These are phyloP conservation scores for Candida neerlandica DNA, from an alignment of 1,139 yeast genomes.

Conservation along the genomic window DNA sequence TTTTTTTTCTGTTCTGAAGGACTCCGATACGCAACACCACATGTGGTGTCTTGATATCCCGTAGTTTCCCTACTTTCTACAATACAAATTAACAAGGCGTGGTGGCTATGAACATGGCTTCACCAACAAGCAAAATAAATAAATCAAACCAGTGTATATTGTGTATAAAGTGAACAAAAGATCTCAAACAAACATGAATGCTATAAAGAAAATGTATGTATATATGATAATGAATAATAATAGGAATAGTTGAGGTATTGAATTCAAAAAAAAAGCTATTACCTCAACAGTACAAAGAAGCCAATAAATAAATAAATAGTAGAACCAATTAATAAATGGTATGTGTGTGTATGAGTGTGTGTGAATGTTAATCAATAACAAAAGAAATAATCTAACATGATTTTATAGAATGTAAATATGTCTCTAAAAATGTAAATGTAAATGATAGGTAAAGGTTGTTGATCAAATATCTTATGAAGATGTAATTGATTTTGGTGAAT, in stretches of 20 bases:
- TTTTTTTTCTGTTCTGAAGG: no score
- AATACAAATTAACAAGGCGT: not conserved
- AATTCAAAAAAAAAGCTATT: not conserved
- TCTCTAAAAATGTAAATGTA: not conserved
- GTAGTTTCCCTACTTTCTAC: no score
- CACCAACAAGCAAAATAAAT: no score
- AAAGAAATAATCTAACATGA: not conserved
- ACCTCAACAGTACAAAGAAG: not conserved
- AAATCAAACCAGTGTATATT: constrained; percentile 1
- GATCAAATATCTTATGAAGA: no score
- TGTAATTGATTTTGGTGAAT: not conserved
- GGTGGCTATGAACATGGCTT: no score
- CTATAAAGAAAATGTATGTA: not conserved
- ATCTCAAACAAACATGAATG: not conserved
- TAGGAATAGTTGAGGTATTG: not conserved
- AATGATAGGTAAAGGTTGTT: no score
- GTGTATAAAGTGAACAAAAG: not conserved
- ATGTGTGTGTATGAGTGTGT: not conserved
- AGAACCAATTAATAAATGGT: not conserved
- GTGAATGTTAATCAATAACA: constrained; percentile 1
- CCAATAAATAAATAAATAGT: not conserved
- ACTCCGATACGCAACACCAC: no score
- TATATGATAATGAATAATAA: not conserved
- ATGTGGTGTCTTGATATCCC: no score
- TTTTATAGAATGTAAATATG: not conserved